These are phyloP conservation scores for Fistulinella prunicolor DNA, from an alignment of 768 basidiomycete genomes.

Conservation along the genomic window DNA sequence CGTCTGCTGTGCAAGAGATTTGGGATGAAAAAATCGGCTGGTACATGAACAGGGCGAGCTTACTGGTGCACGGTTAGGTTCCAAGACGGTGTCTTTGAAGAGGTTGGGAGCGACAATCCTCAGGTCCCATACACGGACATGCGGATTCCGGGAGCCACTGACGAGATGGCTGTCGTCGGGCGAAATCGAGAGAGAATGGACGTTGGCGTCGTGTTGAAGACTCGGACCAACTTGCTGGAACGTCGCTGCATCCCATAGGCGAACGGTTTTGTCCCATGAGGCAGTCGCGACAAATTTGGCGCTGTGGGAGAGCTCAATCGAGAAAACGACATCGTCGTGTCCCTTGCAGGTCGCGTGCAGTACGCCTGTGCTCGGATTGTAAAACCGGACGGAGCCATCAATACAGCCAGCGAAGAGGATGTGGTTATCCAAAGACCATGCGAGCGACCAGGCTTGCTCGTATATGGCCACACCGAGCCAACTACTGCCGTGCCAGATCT, in stretches of 20 bases:
- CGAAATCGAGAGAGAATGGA: conserved; percentile 17
- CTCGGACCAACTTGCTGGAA: conserved; percentile 15
- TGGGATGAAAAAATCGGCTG: neutral
- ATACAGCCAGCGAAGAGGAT: conserved; percentile 18
- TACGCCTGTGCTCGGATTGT: conserved; percentile 5
- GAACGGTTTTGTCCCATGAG: conserved; percentile 27
- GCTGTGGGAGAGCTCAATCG: conserved; percentile 18
- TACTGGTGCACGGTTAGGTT: conserved; percentile 15
- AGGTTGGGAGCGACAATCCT: conserved; percentile 10
- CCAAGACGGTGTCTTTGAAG: conserved; percentile 9
- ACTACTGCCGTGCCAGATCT: conserved; percentile 13
- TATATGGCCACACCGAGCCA: conserved; percentile 1
- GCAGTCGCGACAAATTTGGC: conserved; percentile 25
- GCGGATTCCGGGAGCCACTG: conserved; percentile 15
- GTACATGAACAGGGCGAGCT: neutral
- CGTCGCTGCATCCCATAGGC: conserved; percentile 25
- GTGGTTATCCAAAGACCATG: conserved; percentile 15
- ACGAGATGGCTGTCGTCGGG: conserved; percentile 13
- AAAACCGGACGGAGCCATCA: conserved; percentile 15
- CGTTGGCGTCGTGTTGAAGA: conserved; percentile 11
- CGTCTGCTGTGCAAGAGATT: neutral
- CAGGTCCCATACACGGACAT: conserved; percentile 17
- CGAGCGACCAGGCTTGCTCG: conserved; percentile 21
- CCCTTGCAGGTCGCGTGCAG: conserved; percentile 1
- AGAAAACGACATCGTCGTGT: conserved; percentile 20